phyloP scores from a whole-genome alignment of 2,329 filamentous ascomycete genomes.

The Dothiorella sarmentorum region DNA sequence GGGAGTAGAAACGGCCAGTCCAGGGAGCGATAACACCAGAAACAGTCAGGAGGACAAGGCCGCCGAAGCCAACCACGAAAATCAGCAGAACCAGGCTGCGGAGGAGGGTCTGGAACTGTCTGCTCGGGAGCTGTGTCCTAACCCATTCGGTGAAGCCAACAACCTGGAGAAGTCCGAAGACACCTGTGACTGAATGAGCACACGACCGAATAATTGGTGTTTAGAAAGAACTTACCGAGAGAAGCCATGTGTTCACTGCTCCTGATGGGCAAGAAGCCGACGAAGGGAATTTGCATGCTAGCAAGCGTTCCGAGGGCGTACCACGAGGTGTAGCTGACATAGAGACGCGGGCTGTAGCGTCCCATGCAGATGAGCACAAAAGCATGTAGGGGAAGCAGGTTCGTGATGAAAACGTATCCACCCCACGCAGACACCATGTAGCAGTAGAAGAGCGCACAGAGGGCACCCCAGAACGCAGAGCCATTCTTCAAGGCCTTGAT shows the following conservation, averaged over 20 bases:
- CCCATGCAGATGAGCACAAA: constrained; percentile 97
- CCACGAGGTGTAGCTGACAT: constrained; percentile 97
- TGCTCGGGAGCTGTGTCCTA: constrained; percentile 79
- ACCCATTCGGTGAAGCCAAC: constrained; percentile 91
- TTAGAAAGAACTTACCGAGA: constrained; percentile 60
- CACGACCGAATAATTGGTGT: neutral
- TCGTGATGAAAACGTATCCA: constrained; percentile 99
- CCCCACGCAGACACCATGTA: constrained; percentile 99
- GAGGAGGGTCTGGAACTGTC: constrained; percentile 91
- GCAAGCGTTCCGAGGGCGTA: constrained; percentile 93
- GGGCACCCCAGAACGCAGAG: constrained; percentile 92
- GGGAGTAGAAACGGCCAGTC: constrained; percentile 97
- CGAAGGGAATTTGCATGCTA: constrained; percentile 99
- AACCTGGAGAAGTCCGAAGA: constrained; percentile 93
- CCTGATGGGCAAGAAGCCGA: constrained; percentile 92
- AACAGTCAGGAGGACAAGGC: constrained; percentile 78
- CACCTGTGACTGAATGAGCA: constrained; percentile 54
- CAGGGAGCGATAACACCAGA: constrained; percentile 93
- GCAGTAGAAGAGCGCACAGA: constrained; percentile 94
- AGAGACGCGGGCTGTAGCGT: constrained; percentile 86
- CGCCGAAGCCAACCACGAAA: constrained; percentile 68
- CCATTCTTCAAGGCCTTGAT: constrained; percentile 97
- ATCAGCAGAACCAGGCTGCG: constrained; percentile 70
- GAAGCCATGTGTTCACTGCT: constrained; percentile 99
- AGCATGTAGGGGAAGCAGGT: constrained; percentile 87